A percentile compares a stretch with the other conserved stretches of the same genome.
These are phyloP conservation scores for Mycena alexandri DNA, from an alignment of 768 basidiomycete species.

Conservation along the genomic window DNA sequence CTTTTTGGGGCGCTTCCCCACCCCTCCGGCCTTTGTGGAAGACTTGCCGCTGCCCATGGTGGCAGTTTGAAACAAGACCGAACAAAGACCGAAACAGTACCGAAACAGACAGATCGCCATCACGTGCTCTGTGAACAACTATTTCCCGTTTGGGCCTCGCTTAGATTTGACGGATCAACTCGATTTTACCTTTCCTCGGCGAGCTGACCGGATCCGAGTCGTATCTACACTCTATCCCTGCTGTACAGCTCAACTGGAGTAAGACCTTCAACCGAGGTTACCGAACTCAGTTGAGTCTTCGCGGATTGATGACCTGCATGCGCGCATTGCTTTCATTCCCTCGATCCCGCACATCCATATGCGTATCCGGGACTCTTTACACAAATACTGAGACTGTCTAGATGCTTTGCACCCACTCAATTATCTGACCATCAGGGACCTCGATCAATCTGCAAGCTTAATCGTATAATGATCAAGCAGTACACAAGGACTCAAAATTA, in stretches of 20 bases:
- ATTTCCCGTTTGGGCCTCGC: too few relatives aligned
- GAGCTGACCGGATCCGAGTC: conserved; percentile 21
- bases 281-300: conserved; percentile 25
- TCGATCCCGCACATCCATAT: conserved; percentile 27
- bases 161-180: conserved; percentile 15
- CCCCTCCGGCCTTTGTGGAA: conserved; percentile 28
- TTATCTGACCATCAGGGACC: conserved; percentile 27
- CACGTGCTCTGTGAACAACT: too few relatives aligned
- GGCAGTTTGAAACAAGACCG: conserved; percentile 5
- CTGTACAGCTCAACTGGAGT: conserved; percentile 17
- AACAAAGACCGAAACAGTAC: too few relatives aligned
- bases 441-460: conserved; percentile 13
- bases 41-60: conserved; percentile 17
- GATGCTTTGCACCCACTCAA: conserved; percentile 5
- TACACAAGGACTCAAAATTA: conserved; percentile 24
- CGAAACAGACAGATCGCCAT: too few relatives aligned
- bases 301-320: conserved; percentile 9
- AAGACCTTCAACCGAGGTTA: conserved; percentile 6
- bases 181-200: conserved; percentile 18
- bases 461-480: conserved; percentile 18
- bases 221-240: background rate
- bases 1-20: conserved; percentile 48
- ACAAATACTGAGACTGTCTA: conserved; percentile 10
- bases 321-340: conserved; percentile 11
- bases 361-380: conserved; percentile 4